Percentiles rank a stretch among this genome's conserved stretches.
These are phyloP conservation scores for Thozetella sp. DNA, from an alignment of 495 filamentous ascomycete species.

Conservation along the genomic window DNA sequence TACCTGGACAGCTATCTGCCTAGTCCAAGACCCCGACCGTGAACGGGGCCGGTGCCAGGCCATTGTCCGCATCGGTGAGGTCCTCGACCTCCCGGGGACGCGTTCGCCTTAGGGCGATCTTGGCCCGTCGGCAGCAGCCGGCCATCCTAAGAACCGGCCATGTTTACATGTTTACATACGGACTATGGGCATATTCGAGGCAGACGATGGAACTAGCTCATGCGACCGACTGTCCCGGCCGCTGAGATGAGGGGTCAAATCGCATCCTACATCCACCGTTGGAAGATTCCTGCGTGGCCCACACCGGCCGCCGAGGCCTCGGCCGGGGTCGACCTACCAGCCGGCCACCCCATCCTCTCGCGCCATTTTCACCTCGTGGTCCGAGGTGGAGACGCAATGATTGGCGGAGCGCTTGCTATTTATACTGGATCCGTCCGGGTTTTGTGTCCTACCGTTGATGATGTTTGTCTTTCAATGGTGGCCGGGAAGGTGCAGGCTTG, in stretches of 20 bases:
- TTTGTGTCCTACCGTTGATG: background rate
- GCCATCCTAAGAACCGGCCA: background rate
- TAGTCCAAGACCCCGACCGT: too few relatives aligned
- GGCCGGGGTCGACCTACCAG: background rate
- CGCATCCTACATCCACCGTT: background rate
- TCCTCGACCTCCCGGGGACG: too few relatives aligned
- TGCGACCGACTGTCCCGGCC: background rate
- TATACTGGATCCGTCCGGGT: background rate
- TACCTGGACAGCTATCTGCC: too few relatives aligned
- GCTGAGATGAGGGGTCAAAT: background rate
- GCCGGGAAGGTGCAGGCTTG: too few relatives aligned
- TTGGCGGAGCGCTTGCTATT: conserved; percentile 1
- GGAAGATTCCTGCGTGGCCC: background rate
- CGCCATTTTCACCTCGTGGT: background rate
- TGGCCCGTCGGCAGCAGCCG: background rate
- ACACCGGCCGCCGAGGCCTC: background rate
- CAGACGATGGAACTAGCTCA: background rate
- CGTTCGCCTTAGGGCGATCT: background rate
- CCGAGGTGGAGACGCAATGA: background rate
- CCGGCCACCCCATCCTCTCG: background rate
- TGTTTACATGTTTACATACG: too few relatives aligned
- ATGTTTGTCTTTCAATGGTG: too few relatives aligned
- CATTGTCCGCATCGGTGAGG: background rate
- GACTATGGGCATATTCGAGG: background rate
- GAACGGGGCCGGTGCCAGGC: background rate